Evolutionary conservation across 2,329 filamentous ascomycete genomes (phyloP), one percentile per base, ranked within the genome.

Genomic region (Neopestalotiopsis clavispora): DNA sequence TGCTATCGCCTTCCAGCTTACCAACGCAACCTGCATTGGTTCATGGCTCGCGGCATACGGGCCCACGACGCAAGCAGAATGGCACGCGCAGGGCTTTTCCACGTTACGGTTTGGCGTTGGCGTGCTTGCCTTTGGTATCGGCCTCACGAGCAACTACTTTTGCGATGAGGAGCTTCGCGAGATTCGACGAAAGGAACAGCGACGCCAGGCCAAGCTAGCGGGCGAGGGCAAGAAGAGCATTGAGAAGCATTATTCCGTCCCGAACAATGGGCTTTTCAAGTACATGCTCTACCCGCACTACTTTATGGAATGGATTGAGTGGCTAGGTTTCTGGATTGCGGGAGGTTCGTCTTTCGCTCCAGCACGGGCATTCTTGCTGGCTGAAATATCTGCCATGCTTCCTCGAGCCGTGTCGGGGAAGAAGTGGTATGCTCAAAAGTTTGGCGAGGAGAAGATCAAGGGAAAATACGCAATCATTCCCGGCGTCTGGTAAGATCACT

Each of bases 271-370:
- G 0, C 81, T 97, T 64, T 99, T 98, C 81, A 85, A 87, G 72
- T 91, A 90, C 75, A 88, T 97, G 77, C 86, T 98, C 69, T 97
- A 92, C 80, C 94, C 96, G 73, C 96, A 99, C 79, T 99, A 98
- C 80, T 85, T 97, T n/a, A 92, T 91, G 77, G 96, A 99, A 83
- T 99, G 96, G 96, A 79, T 97, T 66, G 96, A 99, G 85, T 99
- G 96, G 96, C 80, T 87, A 3, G 96, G 96, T 0, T 99, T 94
- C 79, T 94, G 91, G 84, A 87, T 97, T 79, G 87, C 92, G 73
- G 87, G 91, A 68, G 90, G 90, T 1, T 87, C 84, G 82, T 80
- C 82, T 4, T 94, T 91, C 76, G 83, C 89, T 62, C 95, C 96
- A 0, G 95, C 94, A 30, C 85, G 94, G 75, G 88, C 87, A 65